Percentiles rank a stretch among this genome's conserved stretches.
Conservation (phyloP, 2,329 filamentous ascomycete species). For the Fusarium sp. region DNA sequence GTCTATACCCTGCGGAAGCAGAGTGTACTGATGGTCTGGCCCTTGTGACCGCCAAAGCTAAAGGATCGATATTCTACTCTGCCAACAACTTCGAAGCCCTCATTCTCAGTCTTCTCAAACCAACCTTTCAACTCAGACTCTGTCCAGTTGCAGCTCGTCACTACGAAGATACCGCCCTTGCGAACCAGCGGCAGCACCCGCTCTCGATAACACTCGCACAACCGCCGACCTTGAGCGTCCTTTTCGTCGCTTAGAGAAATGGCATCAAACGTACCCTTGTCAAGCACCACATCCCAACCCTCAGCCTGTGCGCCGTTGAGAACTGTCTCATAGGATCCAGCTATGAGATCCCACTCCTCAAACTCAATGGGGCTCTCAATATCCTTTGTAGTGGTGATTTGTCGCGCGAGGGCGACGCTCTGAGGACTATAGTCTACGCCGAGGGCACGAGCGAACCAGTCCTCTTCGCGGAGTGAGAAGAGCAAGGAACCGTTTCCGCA, state of each 20-base stretch:
- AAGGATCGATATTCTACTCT: conserved; percentile 88
- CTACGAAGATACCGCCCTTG: conserved; percentile 79
- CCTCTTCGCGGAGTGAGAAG: conserved; percentile 78
- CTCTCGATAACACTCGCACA: conserved; percentile 82
- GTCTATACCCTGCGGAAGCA: conserved; percentile 75
- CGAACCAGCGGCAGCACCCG: conserved; percentile 79
- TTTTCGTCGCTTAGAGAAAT: conserved; percentile 79
- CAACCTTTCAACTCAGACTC: conserved; percentile 86
- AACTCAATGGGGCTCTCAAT: conserved; percentile 58
- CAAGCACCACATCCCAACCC: conserved; percentile 92
- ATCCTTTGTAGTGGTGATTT: conserved; percentile 65
- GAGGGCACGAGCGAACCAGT: conserved; percentile 79
- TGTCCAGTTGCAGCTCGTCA: conserved; percentile 99
- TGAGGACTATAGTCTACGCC: conserved; percentile 89
- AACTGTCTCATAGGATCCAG: conserved; percentile 56
- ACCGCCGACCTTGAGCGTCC: conserved; percentile 68
- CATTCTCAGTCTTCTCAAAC: conserved; percentile 70
- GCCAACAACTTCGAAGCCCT: conserved; percentile 72
- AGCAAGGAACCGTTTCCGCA: conserved; percentile 95
- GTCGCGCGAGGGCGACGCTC: conserved; percentile 80
- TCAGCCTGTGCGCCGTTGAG: conserved; percentile 49
- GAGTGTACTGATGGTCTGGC: conserved; percentile 89
- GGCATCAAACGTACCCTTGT: conserved; percentile 98
- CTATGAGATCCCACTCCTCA: conserved; percentile 75
- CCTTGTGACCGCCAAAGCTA: conserved; percentile 89